Evolutionary conservation across 1,139 yeast species (phyloP), one percentile per base, ranked within the genome.

Genomic region (Scheffersomyces quercinus): DNA sequence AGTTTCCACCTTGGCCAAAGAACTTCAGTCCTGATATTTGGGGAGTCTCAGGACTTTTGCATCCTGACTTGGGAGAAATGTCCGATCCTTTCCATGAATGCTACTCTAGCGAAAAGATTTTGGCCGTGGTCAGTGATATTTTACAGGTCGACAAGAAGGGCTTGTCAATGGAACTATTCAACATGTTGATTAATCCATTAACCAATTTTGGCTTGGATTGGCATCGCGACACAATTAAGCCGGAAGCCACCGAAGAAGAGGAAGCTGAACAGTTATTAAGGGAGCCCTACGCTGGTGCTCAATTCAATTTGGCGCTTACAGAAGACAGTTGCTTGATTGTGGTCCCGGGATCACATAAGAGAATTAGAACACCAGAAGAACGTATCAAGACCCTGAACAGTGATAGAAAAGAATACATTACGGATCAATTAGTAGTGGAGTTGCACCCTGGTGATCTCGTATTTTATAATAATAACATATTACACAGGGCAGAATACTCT

Each of bases 1-100:
- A 78, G 54, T 79, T 79, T 53, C 83, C 83, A 4, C 83, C 83
- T 16, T 79, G 83, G 83, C 82, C 82, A 11, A 64, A 66, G 49
- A 75, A 76, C 50, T 76, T 73, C 52, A 70, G 73, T 46, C 81
- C 82, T 3, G 82, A 79, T 48, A 78, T 79, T 47, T 79, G 83
- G 83, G 83, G 83, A 1, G 64, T 79, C 12, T 62, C 76, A 10
- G 81, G 81, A 2, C 63, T 79, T 41, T 63, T 79, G 55, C 75
- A 78, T 50, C 83, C 83, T 0, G 77, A 72, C 41, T 61, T 77
- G 49, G 68, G 68, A 2, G 73, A 68, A 3, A 56, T 69, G 42
- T 59, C 73, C 3, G 26, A 33, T 1, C 71, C 73, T 5, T 77
- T 75, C 55, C 82, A 77, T 46, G 68, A 73, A 35, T 62, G 75